Evolutionary conservation across 768 basidiomycete genomes (phyloP), one percentile per base, ranked within the genome.

Genomic region (Hydnomerulius pinastri): DNA sequence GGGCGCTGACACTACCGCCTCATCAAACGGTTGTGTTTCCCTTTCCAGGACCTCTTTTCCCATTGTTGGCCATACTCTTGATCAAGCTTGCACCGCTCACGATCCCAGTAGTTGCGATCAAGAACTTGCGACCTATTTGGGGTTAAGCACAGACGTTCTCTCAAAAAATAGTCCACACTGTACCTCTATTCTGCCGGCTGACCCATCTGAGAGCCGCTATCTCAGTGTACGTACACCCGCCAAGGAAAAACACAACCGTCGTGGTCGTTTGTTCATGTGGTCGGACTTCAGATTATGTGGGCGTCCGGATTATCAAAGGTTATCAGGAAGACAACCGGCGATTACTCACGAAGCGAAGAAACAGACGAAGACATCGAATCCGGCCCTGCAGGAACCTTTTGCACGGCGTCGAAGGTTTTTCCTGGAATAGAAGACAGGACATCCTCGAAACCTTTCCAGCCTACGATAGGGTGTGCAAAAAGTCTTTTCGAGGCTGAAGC

Each of bases 371-470:
- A 55, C 44, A 66, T 58, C 25, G 66, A 38, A 21, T 63, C 65
- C 15, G 63, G 57, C 28, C 54, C 66, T 21, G 60, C 67, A 13
- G 69, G 43, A 43, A 63, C 63, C 56, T 74, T 76, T 63, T 81
- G 86, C 25, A 75, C 71, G 29, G 90, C 78, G 68, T 99, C 95
- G 35, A 97, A 81, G 18, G 86, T 90, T 63, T 84, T 82, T 2
- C 97, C 97, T 0, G 93, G 90, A 47, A 98, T 85, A 46, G 78
- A 76, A 29, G 80, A 79, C 18, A 97, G 65, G 12, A 91, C 81
- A 61, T 98, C 96, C 68, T 98, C 97, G 63, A 99, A 93, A 20
- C 94, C 96, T 68, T 90, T 96, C 95, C 96, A 99, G 2, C 96
- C 96, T 8, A 88, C 82, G 51, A 99, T 89, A 2, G 92, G 88